phyloP scores from a whole-genome alignment of 1,284 basidiomycete genomes.

The Leccinum cinnamomeum region DNA sequence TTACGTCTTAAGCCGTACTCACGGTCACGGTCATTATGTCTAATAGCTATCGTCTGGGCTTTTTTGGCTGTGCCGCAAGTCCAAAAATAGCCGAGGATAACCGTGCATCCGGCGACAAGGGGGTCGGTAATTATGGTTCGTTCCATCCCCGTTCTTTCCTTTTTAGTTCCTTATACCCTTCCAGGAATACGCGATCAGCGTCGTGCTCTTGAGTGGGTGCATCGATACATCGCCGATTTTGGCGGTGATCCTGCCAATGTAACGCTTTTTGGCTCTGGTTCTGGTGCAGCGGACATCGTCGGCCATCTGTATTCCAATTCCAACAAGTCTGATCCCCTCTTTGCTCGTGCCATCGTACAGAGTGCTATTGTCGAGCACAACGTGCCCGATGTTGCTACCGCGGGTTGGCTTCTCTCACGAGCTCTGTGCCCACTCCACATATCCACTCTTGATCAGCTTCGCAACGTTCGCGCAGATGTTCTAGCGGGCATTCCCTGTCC shows the following conservation, averaged over 20 bases:
- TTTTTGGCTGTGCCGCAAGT: constrained; percentile 71
- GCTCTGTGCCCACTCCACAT: constrained; percentile 55
- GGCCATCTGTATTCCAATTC: constrained; percentile 62
- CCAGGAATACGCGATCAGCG: constrained; percentile 70
- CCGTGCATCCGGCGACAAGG: constrained; percentile 57
- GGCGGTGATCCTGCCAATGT: constrained; percentile 72
- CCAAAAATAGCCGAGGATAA: constrained; percentile 66
- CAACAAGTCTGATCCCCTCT: constrained; percentile 60
- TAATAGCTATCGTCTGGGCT: constrained; percentile 67
- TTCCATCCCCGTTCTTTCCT: constrained; percentile 13
- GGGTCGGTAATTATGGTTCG: constrained; percentile 75
- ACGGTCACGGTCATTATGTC: constrained; percentile 11
- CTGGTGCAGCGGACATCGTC: constrained; percentile 73
- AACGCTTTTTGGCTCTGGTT: constrained; percentile 68
- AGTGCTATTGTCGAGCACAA: constrained; percentile 61
- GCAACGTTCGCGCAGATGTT: constrained; percentile 53
- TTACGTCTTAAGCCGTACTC: constrained; percentile 21
- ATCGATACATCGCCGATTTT: constrained; percentile 63
- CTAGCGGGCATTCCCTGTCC: constrained; percentile 51
- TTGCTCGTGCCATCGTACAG: constrained; percentile 67
- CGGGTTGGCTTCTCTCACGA: constrained; percentile 66
- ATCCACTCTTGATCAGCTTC: constrained; percentile 58
- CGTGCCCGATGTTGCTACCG: constrained; percentile 55
- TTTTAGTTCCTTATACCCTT: constrained; percentile 4
- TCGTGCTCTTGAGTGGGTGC: constrained; percentile 68